phyloP scores from a whole-genome alignment of 2,329 filamentous ascomycete genomes.

The Monilinia vaccinii-corymbosi region DNA sequence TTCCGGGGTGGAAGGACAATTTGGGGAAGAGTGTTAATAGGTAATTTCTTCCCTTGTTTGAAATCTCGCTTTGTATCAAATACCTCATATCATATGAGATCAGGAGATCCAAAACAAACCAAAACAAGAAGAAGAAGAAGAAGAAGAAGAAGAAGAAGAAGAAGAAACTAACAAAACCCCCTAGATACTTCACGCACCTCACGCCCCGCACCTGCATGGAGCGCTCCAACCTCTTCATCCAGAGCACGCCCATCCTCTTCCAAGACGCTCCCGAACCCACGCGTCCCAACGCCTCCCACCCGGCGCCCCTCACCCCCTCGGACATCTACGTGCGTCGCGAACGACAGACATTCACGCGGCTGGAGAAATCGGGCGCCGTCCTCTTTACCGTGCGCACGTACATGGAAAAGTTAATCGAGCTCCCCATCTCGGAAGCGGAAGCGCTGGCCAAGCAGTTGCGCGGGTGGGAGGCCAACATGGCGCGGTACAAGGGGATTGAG shows the following conservation, averaged over 20 bases:
- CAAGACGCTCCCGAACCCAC: conserved; percentile 35
- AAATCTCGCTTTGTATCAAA: no score
- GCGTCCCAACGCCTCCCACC: conserved; percentile 19
- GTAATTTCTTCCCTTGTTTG: conserved; percentile 17
- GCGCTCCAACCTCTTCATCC: conserved; percentile 41
- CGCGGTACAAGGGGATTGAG: conserved; percentile 36
- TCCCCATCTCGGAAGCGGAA: conserved; percentile 33
- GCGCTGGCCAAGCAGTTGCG: conserved; percentile 36
- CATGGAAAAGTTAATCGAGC: conserved; percentile 33
- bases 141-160: no score
- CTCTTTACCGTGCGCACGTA: conserved; percentile 42
- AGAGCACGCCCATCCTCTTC: conserved; percentile 37
- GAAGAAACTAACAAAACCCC: not conserved
- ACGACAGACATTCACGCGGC: conserved; percentile 39
- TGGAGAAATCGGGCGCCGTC: conserved; percentile 36
- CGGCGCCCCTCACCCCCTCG: conserved; percentile 18
- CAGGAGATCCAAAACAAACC: not conserved
- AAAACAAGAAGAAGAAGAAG: no score
- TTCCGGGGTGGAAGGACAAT: conserved; percentile 41
- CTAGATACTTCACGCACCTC: conserved; percentile 37
- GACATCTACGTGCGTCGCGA: conserved; percentile 40
- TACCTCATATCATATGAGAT: no score
- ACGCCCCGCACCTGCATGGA: conserved; percentile 37
- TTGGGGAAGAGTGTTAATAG: conserved; percentile 35
- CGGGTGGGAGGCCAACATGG: conserved; percentile 37